These are phyloP conservation scores for Crucibulum laeve DNA, from an alignment of 768 basidiomycete genomes.

Conservation along the genomic window DNA sequence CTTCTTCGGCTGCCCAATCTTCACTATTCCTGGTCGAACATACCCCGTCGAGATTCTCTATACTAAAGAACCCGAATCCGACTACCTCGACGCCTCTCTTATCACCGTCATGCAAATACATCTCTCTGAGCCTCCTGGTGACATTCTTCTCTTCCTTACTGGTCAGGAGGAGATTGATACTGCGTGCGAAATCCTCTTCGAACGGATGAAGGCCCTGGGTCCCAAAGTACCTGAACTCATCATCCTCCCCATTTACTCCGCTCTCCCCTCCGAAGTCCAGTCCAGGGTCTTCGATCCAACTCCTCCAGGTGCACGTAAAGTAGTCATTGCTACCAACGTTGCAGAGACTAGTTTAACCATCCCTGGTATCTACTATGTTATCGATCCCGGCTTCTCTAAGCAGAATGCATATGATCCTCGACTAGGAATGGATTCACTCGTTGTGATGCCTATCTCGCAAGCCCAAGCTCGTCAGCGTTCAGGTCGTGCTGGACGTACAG, in stretches of 20 bases:
- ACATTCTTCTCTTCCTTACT: slow-evolving; percentile 94
- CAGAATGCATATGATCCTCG: slow-evolving; percentile 98
- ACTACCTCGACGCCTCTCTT: slow-evolving; percentile 96
- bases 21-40: slow-evolving; percentile 99
- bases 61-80: slow-evolving; percentile 96
- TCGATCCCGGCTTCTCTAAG: slow-evolving; percentile 98
- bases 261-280: slow-evolving; percentile 96
- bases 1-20: slow-evolving; percentile 98
- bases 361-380: slow-evolving; percentile 97
- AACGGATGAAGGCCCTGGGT: slow-evolving; percentile 98
- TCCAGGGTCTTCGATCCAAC: slow-evolving; percentile 97
- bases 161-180: slow-evolving; percentile 99
- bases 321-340: slow-evolving; percentile 99
- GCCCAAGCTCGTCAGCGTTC: slow-evolving; percentile 95
- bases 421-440: slow-evolving; percentile 97
- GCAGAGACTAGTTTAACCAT: slow-evolving; percentile 98
- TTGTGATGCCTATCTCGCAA: slow-evolving; percentile 98
- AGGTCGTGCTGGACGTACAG: slow-evolving; percentile 96
- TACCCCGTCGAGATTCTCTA: slow-evolving; percentile 98
- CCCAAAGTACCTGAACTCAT: slow-evolving; percentile 98
- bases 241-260: slow-evolving; percentile 97
- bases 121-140: slow-evolving; percentile 95
- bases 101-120: slow-evolving; percentile 99
- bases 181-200: slow-evolving; percentile 92
- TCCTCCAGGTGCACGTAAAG: slow-evolving; percentile 97